Evolutionary conservation across 495 filamentous ascomycete genomes (phyloP), one percentile per base, ranked within the genome.

Genomic region (Neurospora hispaniola): DNA sequence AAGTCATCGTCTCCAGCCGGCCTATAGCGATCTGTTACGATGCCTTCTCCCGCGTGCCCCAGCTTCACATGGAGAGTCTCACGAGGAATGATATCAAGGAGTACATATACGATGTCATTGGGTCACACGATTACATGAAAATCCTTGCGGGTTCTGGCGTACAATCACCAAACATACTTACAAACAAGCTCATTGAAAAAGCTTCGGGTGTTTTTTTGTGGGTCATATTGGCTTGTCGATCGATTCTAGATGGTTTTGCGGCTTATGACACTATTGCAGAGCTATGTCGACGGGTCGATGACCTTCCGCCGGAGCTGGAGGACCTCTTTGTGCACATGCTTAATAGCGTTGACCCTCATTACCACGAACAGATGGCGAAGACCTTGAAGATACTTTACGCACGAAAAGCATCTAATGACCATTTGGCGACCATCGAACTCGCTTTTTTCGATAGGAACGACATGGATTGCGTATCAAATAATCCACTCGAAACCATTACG

Each of bases 141-240:
- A 4, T 1, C 20, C 70, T 31, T 12, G 3, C 0, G 18, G 5
- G 3, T 5, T 43, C 35, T 71, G 41, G 42, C 16, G 8, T 18
- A n/a, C 18, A 8, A 27, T 0, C 20, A 7, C 27, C 54, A 14
- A 41, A 1, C 16, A 12, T 31, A 2, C 18, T 27, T 5, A 20
- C 23, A 0, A 1, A 71, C 12, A 69, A n/a, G 43, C 44, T 71
- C 18, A 73, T 81, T 10, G 40, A 71, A 9, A 80, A 80, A 54
- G 74, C 82, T 5, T 73, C 74, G 2, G 81, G 82, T n/a, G 81
- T 84, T 0, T 83, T 84, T 41, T 70, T 84, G 1, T 84, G 82
- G 79, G 76, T 82, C 3, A 42, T 75, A 0, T 73, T 83, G 11
- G 81, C 76, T 14, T 75, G 72, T 27, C 44, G 74, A 0, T 81